A percentile compares a stretch with the other conserved stretches of the same genome.
phyloP scores from a whole-genome alignment of 2,329 filamentous ascomycete species.

The Moelleriella libera region DNA sequence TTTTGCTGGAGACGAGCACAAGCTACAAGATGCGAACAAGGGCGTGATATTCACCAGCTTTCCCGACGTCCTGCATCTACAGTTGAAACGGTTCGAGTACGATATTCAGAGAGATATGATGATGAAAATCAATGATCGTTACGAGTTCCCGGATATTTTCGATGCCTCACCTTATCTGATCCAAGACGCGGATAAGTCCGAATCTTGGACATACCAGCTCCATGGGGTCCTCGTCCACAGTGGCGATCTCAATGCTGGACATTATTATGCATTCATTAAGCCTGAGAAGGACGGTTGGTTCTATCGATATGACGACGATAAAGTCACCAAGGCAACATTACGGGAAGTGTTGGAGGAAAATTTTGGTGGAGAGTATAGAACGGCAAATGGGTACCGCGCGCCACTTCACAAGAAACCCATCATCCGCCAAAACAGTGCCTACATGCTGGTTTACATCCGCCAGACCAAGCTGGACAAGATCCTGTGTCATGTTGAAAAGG shows the following conservation, averaged over 20 bases:
- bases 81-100: conserved; percentile 96
- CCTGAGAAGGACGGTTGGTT: conserved; percentile 87
- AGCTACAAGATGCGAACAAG: conserved; percentile 92
- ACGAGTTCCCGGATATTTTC: conserved; percentile 75
- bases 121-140: conserved; percentile 96
- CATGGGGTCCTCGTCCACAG: conserved; percentile 95
- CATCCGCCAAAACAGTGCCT: conserved; percentile 68
- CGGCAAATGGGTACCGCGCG: conserved; percentile 31
- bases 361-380: conserved; percentile 74
- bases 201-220: conserved; percentile 82
- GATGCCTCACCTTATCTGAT: conserved; percentile 80
- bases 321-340: conserved; percentile 85
- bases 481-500: conserved; percentile 58
- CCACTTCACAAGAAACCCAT: conserved; percentile 42
- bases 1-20: conserved; percentile 77
- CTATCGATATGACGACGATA: conserved; percentile 95
- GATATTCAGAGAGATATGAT: conserved; percentile 91
- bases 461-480: conserved; percentile 75
- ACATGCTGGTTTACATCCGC: conserved; percentile 97
- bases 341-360: conserved; percentile 93
- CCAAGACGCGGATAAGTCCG: conserved; percentile 71
- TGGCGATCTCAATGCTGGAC: conserved; percentile 89
- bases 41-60: conserved; percentile 96
- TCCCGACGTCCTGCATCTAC: conserved; percentile 83
- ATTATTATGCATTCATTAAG: conserved; percentile 96